Percentiles rank a stretch among this genome's conserved stretches.
Conservation (phyloP, 352 stramenopile genomes). For the Phytopythium boreale region DNA sequence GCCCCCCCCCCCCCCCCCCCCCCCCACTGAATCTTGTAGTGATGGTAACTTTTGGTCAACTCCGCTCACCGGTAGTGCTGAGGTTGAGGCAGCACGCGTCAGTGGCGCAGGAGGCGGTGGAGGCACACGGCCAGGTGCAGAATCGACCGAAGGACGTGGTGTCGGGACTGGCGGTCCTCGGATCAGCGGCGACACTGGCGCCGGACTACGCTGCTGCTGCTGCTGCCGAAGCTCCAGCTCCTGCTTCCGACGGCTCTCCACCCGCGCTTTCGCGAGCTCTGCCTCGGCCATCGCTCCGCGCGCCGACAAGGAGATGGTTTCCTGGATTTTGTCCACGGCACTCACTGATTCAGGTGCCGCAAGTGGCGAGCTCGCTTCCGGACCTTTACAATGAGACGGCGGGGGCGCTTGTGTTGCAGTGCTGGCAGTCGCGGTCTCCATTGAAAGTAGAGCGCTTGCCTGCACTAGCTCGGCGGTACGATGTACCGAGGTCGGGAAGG, state of each 20-base stretch:
- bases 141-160: not conserved
- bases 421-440: not conserved
- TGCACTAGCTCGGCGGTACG: not conserved
- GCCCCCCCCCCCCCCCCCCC: too few species aligned
- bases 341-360: not conserved
- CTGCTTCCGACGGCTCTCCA: slow-evolving; percentile 59
- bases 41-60: too few species aligned
- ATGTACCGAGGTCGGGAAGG: not conserved
- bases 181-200: not conserved
- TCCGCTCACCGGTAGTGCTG: slow-evolving; percentile 9
- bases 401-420: not conserved
- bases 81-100: slow-evolving; percentile 27
- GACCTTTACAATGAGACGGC: not conserved
- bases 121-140: not conserved
- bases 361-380: not conserved
- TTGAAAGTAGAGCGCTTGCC: not conserved
- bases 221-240: slow-evolving; percentile 44
- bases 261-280: slow-evolving; percentile 62
- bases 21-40: not conserved
- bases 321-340: slow-evolving; percentile 19
- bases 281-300: slow-evolving; percentile 66
- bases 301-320: slow-evolving; percentile 39
- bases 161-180: not conserved
- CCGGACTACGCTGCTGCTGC: slow-evolving; percentile 10
- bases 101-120: slow-evolving; percentile 11